phyloP scores from a whole-genome alignment of 1,284 basidiomycete species.

The Fomitopsis schrenkii region DNA sequence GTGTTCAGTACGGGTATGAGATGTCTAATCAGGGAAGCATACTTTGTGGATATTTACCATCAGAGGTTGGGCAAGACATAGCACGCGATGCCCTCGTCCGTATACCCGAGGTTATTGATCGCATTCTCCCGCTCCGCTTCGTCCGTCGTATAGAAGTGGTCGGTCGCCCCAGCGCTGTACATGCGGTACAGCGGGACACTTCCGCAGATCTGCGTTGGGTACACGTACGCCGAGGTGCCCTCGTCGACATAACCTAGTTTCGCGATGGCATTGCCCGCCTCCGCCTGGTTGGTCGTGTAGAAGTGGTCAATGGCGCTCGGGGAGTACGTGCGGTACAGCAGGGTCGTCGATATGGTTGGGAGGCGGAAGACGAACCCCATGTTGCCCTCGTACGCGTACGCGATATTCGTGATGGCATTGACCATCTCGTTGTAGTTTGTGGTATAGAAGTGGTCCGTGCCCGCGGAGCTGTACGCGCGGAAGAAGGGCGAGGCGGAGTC shows the following conservation, averaged over 20 bases:
- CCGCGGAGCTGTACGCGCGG: background rate
- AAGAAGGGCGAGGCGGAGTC: slow-evolving; percentile 1
- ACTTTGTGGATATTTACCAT: background rate
- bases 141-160: slow-evolving; percentile 6
- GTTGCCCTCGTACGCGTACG: slow-evolving; percentile 1
- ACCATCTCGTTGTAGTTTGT: slow-evolving; percentile 1
- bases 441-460: slow-evolving; percentile 6
- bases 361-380: background rate
- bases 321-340: slow-evolving; percentile 4
- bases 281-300: slow-evolving; percentile 1
- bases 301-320: background rate
- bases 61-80: slow-evolving; percentile 1
- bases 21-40: too few species aligned
- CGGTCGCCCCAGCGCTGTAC: background rate
- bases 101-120: background rate
- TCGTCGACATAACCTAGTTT: background rate
- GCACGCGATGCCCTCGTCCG: background rate
- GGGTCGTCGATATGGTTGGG: background rate
- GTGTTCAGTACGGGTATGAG: too few species aligned
- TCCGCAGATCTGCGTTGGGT: background rate
- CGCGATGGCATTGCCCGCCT: background rate
- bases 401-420: background rate
- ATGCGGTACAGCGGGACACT: slow-evolving; percentile 1
- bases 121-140: background rate
- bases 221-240: slow-evolving; percentile 1